Evolutionary conservation across 331 rosid species (phyloP).

Genomic region (Rosa hybrid): DNA sequence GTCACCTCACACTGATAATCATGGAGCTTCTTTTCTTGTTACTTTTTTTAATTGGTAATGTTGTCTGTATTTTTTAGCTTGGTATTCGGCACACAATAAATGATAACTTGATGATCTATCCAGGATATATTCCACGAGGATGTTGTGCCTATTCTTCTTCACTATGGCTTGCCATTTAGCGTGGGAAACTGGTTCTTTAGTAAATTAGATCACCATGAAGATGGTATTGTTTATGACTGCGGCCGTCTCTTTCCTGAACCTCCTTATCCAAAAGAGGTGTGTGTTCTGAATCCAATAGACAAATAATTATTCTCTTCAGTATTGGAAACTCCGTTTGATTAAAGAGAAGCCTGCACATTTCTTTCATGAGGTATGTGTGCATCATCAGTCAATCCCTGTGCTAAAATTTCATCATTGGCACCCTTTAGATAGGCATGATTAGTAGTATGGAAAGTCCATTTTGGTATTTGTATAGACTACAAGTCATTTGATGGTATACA

Average conservation of each 20-base stretch:
- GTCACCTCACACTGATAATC: background rate
- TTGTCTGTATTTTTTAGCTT: constrained; percentile 45
- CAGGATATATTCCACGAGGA: constrained; percentile 87
- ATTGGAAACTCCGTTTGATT: constrained; percentile 4
- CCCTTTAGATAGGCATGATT: background rate
- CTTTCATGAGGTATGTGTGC: constrained; percentile 2
- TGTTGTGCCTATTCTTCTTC: constrained; percentile 87
- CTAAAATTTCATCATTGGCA: constrained; percentile 3
- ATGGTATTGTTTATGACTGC: constrained; percentile 74
- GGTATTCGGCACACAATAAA: constrained; percentile 96
- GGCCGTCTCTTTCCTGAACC: constrained; percentile 86
- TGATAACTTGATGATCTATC: constrained; percentile 95
- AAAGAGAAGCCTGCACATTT: background rate
- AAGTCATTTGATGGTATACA: background rate
- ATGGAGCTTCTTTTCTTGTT: constrained; percentile 24
- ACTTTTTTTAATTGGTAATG: constrained; percentile 9
- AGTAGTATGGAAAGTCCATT: background rate
- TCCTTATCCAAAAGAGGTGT: constrained; percentile 93
- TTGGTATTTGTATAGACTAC: background rate
- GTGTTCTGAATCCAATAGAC: constrained; percentile 11
- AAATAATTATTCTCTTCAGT: background rate
- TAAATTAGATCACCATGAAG: constrained; percentile 79
- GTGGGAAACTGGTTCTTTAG: constrained; percentile 95
- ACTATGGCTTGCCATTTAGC: constrained; percentile 81
- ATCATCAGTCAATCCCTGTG: constrained; percentile 6